Base-by-base conservation (phyloP, 2,329 filamentous ascomycete species). In the Talaromyces sp. region DNA sequence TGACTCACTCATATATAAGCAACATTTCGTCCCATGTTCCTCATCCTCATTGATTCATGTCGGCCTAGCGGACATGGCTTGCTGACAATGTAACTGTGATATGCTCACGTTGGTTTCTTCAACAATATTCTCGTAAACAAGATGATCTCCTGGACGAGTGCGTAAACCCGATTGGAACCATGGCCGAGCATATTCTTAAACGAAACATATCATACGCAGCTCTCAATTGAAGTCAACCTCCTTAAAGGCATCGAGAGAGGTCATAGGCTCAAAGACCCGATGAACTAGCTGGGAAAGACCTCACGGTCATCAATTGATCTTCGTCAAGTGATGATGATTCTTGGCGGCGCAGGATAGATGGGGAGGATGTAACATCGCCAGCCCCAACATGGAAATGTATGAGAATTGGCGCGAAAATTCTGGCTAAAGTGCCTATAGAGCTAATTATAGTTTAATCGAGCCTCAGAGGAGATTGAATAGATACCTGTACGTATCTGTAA, bases 61-160 rank as follows among this genome's bases (percentile, higher is more conserved):
- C 25, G 15, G 37, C 4, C 13, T n/a, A 59, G 1, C 33, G 25
- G 31, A 31, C 37, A 41, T 59, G 56, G 27, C 56, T 45, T 59
- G 22, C 35, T 45, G 25, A n/a, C 39, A 59, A 59, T 59, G 56
- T 59, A 59, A 59, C 56, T 59, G 56, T 59, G 35, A 43, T 59
- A 59, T 59, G 19, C 37, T 45, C 56, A 59, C 22, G 56, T 45
- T 45, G 37, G 22, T 39, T 41, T 3, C 2, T 45, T 11, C 11
- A 43, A 8, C 56, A 43, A 27, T 15, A 59, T 59, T 37, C 39
- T 22, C 22, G 37, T 25, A n/a, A 17, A 45, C 56, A 31, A 22
- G 19, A 45, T 59, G 33, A 33, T 43, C 56, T 15, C 11, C 37
- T 27, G 13, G 39, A 15, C 37, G n/a, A 45, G 9, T 39, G 15